phyloP scores from a whole-genome alignment of 345 rosid species.

The Turnera subulata region DNA sequence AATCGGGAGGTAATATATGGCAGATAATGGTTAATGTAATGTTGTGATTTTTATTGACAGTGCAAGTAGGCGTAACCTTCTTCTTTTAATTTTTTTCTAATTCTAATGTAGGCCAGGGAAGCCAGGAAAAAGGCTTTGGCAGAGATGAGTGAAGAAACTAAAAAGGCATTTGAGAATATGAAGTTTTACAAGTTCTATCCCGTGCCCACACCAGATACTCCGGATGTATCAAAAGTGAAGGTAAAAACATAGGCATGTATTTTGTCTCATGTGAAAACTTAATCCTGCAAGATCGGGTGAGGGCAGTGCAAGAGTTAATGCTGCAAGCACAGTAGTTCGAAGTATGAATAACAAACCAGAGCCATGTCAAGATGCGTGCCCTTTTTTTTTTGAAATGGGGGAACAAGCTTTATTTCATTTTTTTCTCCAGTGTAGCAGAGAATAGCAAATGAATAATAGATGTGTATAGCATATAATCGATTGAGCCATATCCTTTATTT shows the following conservation, averaged over 20 bases:
- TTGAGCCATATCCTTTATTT: too few relatives aligned
- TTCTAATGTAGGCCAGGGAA: conserved; percentile 76
- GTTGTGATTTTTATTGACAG: neutral
- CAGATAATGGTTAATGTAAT: too few relatives aligned
- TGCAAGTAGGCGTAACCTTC: neutral
- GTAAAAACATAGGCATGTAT: conserved; percentile 22
- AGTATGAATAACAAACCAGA: too few relatives aligned
- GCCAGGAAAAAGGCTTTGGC: conserved; percentile 73
- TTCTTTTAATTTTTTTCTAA: neutral
- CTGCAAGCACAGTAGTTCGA: too few relatives aligned
- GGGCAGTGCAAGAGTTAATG: too few relatives aligned
- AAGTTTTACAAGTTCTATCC: conserved; percentile 97
- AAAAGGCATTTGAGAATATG: conserved; percentile 56
- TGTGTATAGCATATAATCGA: too few relatives aligned
- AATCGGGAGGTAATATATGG: conserved; percentile 75
- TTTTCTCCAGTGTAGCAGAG: too few relatives aligned
- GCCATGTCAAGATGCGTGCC: too few relatives aligned
- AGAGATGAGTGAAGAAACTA: conserved; percentile 79
- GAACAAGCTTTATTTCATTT: too few relatives aligned
- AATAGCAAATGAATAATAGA: too few relatives aligned
- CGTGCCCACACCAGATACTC: conserved; percentile 57
- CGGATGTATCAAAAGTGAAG: conserved; percentile 68
- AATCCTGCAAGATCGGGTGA: conserved; percentile 1
- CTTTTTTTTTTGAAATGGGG: too few relatives aligned
- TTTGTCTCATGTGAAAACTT: neutral